These are phyloP conservation scores for Hypholoma sublateritium DNA, from an alignment of 768 basidiomycete genomes.

Conservation along the genomic window DNA sequence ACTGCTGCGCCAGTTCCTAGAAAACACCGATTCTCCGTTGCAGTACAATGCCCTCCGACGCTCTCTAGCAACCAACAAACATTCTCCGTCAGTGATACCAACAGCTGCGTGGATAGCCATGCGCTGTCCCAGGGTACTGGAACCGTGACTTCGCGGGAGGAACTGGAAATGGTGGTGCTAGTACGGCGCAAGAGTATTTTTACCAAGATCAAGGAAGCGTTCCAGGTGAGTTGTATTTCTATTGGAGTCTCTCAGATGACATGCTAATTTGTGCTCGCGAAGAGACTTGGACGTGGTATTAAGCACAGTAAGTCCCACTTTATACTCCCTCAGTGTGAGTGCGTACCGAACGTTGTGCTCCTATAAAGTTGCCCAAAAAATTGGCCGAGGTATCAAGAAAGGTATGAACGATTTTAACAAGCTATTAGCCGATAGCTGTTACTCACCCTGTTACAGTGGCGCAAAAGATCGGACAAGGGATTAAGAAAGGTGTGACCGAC, in stretches of 20 bases:
- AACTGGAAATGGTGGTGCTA: constrained; percentile 2
- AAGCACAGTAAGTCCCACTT: not conserved
- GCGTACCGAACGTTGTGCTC: not conserved
- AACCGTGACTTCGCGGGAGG: not conserved
- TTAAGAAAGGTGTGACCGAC: constrained; percentile 1
- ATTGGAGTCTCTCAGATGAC: not conserved
- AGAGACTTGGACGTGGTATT: constrained; percentile 5
- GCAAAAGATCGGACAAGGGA: not conserved
- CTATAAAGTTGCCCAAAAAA: constrained; percentile 3
- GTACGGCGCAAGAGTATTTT: constrained; percentile 10
- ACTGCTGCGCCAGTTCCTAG: constrained; percentile 13
- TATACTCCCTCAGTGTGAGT: not conserved
- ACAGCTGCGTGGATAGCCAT: not conserved
- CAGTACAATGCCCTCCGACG: not conserved
- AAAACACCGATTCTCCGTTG: no score
- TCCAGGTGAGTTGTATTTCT: not conserved
- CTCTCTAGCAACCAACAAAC: not conserved
- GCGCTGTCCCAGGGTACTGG: not conserved
- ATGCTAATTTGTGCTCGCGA: not conserved
- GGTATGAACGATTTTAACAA: no score
- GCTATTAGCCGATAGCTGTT: no score
- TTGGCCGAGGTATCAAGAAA: constrained; percentile 2
- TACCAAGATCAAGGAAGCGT: constrained; percentile 10
- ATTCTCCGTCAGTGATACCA: not conserved
- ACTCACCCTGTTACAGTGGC: no score